Conservation (phyloP, 192 early-diverging fungal species). For the Powellomyces hirtus region DNA sequence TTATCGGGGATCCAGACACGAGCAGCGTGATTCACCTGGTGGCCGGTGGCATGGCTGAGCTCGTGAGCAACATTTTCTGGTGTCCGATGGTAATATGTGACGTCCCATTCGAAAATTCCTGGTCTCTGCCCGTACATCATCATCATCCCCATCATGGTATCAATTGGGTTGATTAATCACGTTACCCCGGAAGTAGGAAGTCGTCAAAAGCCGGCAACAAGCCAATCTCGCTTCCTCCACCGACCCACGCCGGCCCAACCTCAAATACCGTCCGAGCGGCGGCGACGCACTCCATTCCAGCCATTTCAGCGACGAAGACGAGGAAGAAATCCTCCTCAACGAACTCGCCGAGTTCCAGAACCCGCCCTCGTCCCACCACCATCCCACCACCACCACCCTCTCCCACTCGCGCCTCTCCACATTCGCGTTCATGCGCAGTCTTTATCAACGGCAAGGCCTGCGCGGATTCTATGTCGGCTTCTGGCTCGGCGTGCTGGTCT, state of each 20-base stretch:
- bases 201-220: constrained; percentile 21
- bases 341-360: not conserved
- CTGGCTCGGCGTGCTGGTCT: constrained; percentile 60
- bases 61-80: constrained; percentile 22
- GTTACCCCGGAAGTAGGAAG: constrained; percentile 2
- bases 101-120: not conserved
- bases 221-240: not conserved
- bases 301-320: not conserved
- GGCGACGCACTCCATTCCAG: too few species aligned
- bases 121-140: not conserved
- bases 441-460: constrained; percentile 41
- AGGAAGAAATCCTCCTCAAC: not conserved
- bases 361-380: not conserved
- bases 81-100: constrained; percentile 14
- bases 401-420: too few species aligned
- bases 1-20: not conserved
- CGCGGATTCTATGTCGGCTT: constrained; percentile 63
- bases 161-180: not conserved
- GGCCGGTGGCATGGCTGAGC: constrained; percentile 8
- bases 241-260: too few species aligned
- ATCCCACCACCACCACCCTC: too few species aligned
- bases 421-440: not conserved
- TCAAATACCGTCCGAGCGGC: too few species aligned
- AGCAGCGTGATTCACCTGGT: constrained; percentile 7
- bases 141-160: not conserved